Conservation (phyloP, 495 filamentous ascomycete species). For the Aspergillus hancockii region DNA sequence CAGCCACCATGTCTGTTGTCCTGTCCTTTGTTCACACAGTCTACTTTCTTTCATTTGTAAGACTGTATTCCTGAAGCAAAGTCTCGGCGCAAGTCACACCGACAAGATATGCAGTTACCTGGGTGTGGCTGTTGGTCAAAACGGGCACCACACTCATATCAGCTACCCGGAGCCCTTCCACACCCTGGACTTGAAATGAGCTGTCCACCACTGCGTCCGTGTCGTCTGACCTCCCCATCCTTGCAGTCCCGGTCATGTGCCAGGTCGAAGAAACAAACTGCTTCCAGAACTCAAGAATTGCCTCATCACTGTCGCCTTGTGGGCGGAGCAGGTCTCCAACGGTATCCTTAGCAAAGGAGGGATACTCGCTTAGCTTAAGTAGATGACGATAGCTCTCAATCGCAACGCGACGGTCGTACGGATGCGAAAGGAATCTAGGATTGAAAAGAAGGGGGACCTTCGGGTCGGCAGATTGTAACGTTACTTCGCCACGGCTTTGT, state of each 20-base stretch:
- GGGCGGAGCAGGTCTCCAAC: slow-evolving; percentile 39
- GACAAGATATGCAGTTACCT: slow-evolving; percentile 38
- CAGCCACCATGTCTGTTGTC: no score
- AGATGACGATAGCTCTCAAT: slow-evolving; percentile 6
- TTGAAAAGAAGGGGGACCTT: slow-evolving; percentile 54
- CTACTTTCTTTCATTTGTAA: no score
- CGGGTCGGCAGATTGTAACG: slow-evolving; percentile 56
- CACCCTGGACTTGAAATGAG: slow-evolving; percentile 53
- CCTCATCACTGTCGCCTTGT: slow-evolving; percentile 52
- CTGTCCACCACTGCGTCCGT: slow-evolving; percentile 55
- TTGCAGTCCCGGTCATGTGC: slow-evolving; percentile 63
- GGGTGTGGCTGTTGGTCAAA: slow-evolving; percentile 46
- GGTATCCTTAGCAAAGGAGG: slow-evolving; percentile 37
- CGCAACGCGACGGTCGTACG: slow-evolving; percentile 51
- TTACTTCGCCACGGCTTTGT: slow-evolving; percentile 50
- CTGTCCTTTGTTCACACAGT: no score
- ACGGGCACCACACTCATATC: slow-evolving; percentile 68
- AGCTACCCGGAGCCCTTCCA: slow-evolving; percentile 58
- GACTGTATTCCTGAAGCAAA: slow-evolving; percentile 25
- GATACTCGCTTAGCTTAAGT: slow-evolving; percentile 40
- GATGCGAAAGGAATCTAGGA: slow-evolving; percentile 54
- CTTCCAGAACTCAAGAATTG: slow-evolving; percentile 51
- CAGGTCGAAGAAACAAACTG: slow-evolving; percentile 36
- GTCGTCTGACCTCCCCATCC: slow-evolving; percentile 57
- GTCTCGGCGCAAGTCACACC: slow-evolving; percentile 31